These are phyloP conservation scores for Trifolium pratense DNA, from an alignment of 306 rosid species.

Conservation along the genomic window DNA sequence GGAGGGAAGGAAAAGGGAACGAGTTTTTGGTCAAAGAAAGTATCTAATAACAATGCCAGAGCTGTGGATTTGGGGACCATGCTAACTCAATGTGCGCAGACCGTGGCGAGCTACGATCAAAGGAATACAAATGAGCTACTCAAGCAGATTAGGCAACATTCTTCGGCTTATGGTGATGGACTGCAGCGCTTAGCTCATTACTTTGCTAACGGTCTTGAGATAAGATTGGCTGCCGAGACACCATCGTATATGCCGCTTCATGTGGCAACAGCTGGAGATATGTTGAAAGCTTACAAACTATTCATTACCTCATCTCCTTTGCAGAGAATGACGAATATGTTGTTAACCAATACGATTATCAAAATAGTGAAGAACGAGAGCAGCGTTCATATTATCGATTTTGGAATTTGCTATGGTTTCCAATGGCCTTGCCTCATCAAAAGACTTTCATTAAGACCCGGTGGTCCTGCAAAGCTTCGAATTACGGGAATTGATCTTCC, in stretches of 20 bases:
- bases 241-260: conserved; percentile 42
- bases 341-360: conserved; percentile 48
- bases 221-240: conserved; percentile 56
- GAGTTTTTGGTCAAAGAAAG: conserved; percentile 52
- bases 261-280: conserved; percentile 52
- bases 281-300: conserved; percentile 66
- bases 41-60: conserved; percentile 11
- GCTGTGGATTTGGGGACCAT: conserved; percentile 65
- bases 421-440: conserved; percentile 85
- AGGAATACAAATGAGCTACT: conserved; percentile 62
- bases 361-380: conserved; percentile 48
- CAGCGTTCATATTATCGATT: conserved; percentile 68
- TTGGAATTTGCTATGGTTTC: conserved; percentile 78
- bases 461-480: conserved; percentile 64
- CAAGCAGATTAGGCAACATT: conserved; percentile 65
- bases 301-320: conserved; percentile 59
- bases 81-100: conserved; percentile 76
- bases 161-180: conserved; percentile 68
- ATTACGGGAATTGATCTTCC: conserved; percentile 79
- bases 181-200: conserved; percentile 73
- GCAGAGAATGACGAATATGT: conserved; percentile 58
- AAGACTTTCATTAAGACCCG: conserved; percentile 50
- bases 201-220: conserved; percentile 69
- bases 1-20: conserved; percentile 31
- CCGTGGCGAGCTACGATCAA: conserved; percentile 68